Base-by-base conservation (phyloP, 108 stramenopile species). In the Parmales sp. region DNA sequence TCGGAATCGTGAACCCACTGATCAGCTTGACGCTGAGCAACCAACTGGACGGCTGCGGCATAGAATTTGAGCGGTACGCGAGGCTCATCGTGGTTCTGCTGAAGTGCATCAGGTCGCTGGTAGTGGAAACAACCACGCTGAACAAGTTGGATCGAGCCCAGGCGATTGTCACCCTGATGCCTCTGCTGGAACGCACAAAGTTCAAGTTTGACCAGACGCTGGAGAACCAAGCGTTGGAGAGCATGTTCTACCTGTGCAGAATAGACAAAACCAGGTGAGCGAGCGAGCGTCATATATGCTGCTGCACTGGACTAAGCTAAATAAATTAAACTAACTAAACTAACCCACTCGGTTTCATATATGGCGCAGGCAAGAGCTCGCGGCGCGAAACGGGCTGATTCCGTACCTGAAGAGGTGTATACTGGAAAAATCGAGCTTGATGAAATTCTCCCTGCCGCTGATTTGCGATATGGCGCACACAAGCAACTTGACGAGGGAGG, bases 351-450 rank as follows among this genome's bases (percentile, higher is more conserved):
- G n/a, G n/a, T n/a, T n/a, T n/a, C n/a, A n/a, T n/a, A n/a, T n/a
- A n/a, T n/a, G n/a, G n/a, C n/a, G n/a, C n/a, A 60, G 54, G 54
- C 54, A 60, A 34, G 54, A 60, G 54, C 54, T 60, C 54, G 54
- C 54, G 31, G 54, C 54, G 3, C 2, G 29, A 5, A 60, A 60
- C 54, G 54, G 54, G 36, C 54, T 60, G 29, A 60, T 60, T 34
- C 54, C 29, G 26, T 34, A 60, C 54, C 54, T 60, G 31, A 60
- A 60, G 26, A 34, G 54, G 13, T 60, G 54, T 34, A 60, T 60
- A 5, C 41, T 11, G 41, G 41, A 43, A 43, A 43, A 43, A 16
- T 8, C 16, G 11, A 8, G 6, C 49, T 22, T 50, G 20, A 16
- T 5, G n/a, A 18, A 60, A 34, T 60, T 34, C 26, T 60, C 54